Percentiles rank a stretch among this genome's conserved stretches.
These are phyloP conservation scores for button mushroom (Agaricus bisporus) DNA, from an alignment of 768 basidiomycete species.

Conservation along the genomic window DNA sequence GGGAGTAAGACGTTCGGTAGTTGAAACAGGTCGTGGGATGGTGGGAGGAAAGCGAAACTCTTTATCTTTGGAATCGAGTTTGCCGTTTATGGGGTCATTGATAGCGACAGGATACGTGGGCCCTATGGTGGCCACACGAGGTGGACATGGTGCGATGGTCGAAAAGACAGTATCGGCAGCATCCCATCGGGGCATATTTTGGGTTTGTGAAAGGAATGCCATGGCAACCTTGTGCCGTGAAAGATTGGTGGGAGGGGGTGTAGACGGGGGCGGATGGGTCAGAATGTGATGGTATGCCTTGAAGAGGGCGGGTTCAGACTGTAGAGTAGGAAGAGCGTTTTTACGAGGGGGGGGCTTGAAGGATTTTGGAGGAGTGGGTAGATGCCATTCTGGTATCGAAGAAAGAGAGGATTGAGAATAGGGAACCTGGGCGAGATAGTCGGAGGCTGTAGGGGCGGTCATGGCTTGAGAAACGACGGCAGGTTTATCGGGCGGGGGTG, in stretches of 20 bases:
- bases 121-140: slow-evolving; percentile 55
- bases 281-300: slow-evolving; percentile 74
- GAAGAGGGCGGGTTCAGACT: slow-evolving; percentile 58
- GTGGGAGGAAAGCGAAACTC: slow-evolving; percentile 50
- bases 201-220: slow-evolving; percentile 54
- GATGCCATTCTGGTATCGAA: slow-evolving; percentile 60
- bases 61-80: slow-evolving; percentile 33
- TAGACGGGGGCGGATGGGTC: slow-evolving; percentile 55
- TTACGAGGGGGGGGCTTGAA: slow-evolving; percentile 17
- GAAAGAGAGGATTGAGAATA: slow-evolving; percentile 71
- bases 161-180: slow-evolving; percentile 61
- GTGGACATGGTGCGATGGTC: slow-evolving; percentile 50
- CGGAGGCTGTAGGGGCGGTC: slow-evolving; percentile 49
- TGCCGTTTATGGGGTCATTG: slow-evolving; percentile 19
- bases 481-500: slow-evolving; percentile 26
- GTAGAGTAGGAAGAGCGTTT: slow-evolving; percentile 35
- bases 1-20: slow-evolving; percentile 50
- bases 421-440: slow-evolving; percentile 67
- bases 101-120: slow-evolving; percentile 60
- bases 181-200: slow-evolving; percentile 60
- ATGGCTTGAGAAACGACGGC: slow-evolving; percentile 35
- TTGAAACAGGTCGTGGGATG: slow-evolving; percentile 37
- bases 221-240: slow-evolving; percentile 73
- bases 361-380: slow-evolving; percentile 38
- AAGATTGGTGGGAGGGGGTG: slow-evolving; percentile 45